These are phyloP conservation scores for Agrocybe pediades DNA, from an alignment of 768 basidiomycete genomes.

Conservation along the genomic window DNA sequence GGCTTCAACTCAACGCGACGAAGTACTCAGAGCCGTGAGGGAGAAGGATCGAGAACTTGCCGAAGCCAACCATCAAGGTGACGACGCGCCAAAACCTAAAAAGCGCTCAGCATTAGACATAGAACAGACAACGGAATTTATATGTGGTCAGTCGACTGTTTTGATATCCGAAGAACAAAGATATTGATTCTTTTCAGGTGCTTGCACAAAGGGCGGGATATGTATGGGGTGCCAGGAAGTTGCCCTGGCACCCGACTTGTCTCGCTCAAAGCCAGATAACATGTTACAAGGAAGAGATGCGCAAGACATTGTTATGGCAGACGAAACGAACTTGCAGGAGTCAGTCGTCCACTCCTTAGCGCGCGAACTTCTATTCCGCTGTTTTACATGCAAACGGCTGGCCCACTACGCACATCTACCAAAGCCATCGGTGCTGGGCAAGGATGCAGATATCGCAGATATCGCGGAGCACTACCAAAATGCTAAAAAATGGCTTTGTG, in stretches of 20 bases:
- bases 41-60: constrained; percentile 48
- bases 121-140: constrained; percentile 73
- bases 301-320: constrained; percentile 37
- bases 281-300: constrained; percentile 2
- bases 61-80: constrained; percentile 28
- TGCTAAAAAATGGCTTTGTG: constrained; percentile 63
- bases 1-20: constrained; percentile 62
- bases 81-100: constrained; percentile 27
- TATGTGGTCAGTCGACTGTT: constrained; percentile 51
- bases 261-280: constrained; percentile 13
- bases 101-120: constrained; percentile 49
- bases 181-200: constrained; percentile 27
- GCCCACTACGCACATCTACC: constrained; percentile 82
- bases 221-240: constrained; percentile 75
- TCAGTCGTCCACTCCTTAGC: constrained; percentile 16
- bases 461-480: constrained; percentile 67
- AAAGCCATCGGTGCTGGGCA: constrained; percentile 38
- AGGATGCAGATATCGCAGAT: constrained; percentile 35
- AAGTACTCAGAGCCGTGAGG: constrained; percentile 68
- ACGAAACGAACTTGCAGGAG: constrained; percentile 16
- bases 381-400: constrained; percentile 78
- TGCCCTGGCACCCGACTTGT: constrained; percentile 48
- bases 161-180: neutral
- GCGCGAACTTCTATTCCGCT: constrained; percentile 73
- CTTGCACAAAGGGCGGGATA: constrained; percentile 74